Evolutionary conservation across 2,329 filamentous ascomycete species (phyloP), one percentile per base, ranked within the genome.

Genomic region (Phaeophleospora eucalypticola): DNA sequence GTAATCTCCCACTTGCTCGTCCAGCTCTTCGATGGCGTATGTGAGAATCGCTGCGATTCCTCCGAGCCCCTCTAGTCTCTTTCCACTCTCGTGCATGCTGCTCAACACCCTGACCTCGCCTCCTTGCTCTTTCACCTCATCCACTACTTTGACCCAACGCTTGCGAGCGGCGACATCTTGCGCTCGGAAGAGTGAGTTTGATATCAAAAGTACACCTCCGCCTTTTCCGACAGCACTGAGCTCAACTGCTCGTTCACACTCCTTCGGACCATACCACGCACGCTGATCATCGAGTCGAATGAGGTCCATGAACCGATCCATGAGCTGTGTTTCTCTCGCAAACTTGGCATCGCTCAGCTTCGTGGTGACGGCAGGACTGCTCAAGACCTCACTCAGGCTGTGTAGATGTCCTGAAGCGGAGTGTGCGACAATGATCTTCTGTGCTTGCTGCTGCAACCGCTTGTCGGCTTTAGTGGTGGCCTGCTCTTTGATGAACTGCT

Each of bases 81-180:
- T 85, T 1, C 93, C 93, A 65, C 90, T 96, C 72, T 96, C 91
- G 67, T 97, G 91, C 62, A 94, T 86, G 60, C 87, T 90, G 67
- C 91, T 97, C 20, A 97, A 70, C n/a, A 97, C 81, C 44, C 87
- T 77, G 1, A 89, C 87, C 56, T 96, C 89, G 1, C 91, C 93
- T 4, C 91, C 93, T 54, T 89, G 84, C 2, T 75, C 71, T 43
- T 83, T 83, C n/a, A 97, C 91, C 52, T 83, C 84, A 65, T 97
- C 91, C 3, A 97, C 90, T 37, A 97, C 75, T 7, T 73, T 73
- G 1, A 97, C 91, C 76, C 90, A 97, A 53, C 83, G 80, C 64
- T 84, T 87, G 57, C 93, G 77, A 48, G 82, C 84, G 1, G 75
- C 78, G 4, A 96, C 78, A 47, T 94, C 83, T 59, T 91, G 80